Evolutionary conservation across 352 stramenopile genomes (phyloP).

Genomic region (Pythium biforme): DNA sequence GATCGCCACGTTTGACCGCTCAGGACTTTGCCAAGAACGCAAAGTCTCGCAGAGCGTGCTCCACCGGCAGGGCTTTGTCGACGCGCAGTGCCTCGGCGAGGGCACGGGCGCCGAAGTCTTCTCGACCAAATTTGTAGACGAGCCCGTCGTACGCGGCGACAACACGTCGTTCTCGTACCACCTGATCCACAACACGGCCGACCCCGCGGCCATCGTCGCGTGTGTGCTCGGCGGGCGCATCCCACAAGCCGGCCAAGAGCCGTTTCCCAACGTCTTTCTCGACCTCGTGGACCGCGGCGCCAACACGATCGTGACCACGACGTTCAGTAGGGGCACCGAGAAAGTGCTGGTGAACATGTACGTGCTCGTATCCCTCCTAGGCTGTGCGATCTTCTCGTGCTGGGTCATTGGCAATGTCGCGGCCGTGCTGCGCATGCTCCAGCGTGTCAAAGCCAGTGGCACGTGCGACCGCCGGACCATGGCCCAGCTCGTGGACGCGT

Average conservation of each 20-base stretch:
- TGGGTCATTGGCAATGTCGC: slow-evolving; percentile 14
- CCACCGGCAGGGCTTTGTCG: slow-evolving; percentile 18
- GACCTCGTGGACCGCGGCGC: slow-evolving; percentile 8
- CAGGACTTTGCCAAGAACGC: slow-evolving; percentile 8
- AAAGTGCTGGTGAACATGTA: slow-evolving; percentile 26
- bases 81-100: slow-evolving; percentile 13
- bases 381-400: slow-evolving; percentile 16
- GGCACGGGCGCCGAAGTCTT: slow-evolving; percentile 9
- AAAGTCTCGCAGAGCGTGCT: slow-evolving; percentile 8
- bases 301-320: slow-evolving; percentile 25
- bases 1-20: slow-evolving; percentile 18
- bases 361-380: slow-evolving; percentile 24
- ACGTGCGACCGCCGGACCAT: not conserved
- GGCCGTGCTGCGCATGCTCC: not conserved
- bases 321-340: slow-evolving; percentile 21
- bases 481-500: slow-evolving; percentile 11
- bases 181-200: slow-evolving; percentile 1
- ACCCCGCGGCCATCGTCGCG: slow-evolving; percentile 12
- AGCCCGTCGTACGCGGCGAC: slow-evolving; percentile 3
- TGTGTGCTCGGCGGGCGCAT: slow-evolving; percentile 23
- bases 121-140: slow-evolving; percentile 9
- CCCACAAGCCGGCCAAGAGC: slow-evolving; percentile 12
- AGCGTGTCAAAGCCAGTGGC: not conserved
- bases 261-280: slow-evolving; percentile 19
- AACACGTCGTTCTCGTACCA: slow-evolving; percentile 10